Base-by-base conservation (phyloP, 1,139 yeast genomes). In the Magnusiomyces magnusii region DNA sequence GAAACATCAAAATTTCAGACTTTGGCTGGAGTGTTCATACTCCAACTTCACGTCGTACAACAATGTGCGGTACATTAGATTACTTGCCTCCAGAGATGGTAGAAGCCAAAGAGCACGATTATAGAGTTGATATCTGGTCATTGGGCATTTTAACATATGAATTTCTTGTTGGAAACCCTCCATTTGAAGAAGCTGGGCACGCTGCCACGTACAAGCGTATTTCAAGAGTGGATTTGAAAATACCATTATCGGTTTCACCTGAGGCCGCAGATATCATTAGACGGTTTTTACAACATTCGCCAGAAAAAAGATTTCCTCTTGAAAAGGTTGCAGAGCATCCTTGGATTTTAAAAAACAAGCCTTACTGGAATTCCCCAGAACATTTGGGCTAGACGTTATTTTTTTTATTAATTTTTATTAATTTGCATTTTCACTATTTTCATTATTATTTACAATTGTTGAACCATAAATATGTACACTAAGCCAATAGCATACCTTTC, bases 71-170 rank as follows among this genome's bases (percentile, higher is more conserved):
- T 0, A 93, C 99, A 0, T 77, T 93, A 49, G 99, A 93, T 71
- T 93, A 93, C 68, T 74, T 93, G 21, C 95, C 99, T 0, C 99
- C 99, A 2, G 99, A 93, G 74, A 87, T 93, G 89, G 89, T 93
- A 17, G 95, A 87, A 65, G 85, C 88, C 1, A 83, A 82, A 66
- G 87, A 84, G 42, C 96, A 93, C 68, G 95, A 88, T 67, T 80
- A 79, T 59, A 77, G 79, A 53, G 97, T 90, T 0, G 99, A 93
- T 70, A 80, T 87, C 15, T 93, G 99, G 99, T 90, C 98, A 0
- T 75, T 93, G 59, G 99, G 99, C 0, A 84, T 93, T 1, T 73
- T 93, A 52, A 81, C 92, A 62, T 93, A 87, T 69, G 99, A 93
- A 70, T 80, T 93, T 59, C 75, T 93, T 1, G 93, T 87, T 1